These are phyloP conservation scores for Neurospora sp. DNA, from an alignment of 495 filamentous ascomycete species.

Conservation along the genomic window DNA sequence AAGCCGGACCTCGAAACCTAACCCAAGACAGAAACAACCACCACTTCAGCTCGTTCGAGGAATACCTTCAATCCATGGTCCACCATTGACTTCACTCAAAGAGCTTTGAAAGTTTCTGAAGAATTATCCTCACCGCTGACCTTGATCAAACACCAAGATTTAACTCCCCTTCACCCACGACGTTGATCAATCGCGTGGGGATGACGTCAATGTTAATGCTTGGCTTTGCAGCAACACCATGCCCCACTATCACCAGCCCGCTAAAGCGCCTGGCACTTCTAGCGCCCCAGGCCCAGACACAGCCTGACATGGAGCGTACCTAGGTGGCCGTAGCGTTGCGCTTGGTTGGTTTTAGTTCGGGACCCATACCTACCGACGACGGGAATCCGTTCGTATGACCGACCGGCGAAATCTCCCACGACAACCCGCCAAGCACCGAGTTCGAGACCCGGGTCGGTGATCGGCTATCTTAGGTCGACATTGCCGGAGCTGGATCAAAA, in stretches of 20 bases:
- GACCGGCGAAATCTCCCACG: not conserved
- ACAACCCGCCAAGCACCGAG: not conserved
- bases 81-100: not conserved
- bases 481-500: not conserved
- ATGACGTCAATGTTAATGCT: not conserved
- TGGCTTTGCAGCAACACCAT: not conserved
- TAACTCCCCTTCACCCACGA: not conserved
- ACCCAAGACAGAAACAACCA: not conserved
- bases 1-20: not conserved
- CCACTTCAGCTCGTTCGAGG: not conserved
- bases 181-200: not conserved
- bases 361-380: not conserved
- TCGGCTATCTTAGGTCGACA: not conserved
- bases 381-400: not conserved
- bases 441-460: not conserved
- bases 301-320: too few relatives aligned
- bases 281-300: not conserved
- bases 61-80: not conserved
- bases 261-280: not conserved
- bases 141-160: not conserved
- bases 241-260: not conserved
- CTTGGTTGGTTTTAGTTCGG: not conserved
- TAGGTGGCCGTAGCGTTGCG: too few relatives aligned
- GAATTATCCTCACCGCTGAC: not conserved
- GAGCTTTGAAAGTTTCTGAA: too few relatives aligned